Evolutionary conservation across 768 basidiomycete species (phyloP), one percentile per base, ranked within the genome.

Genomic region (Cystofilobasidium macerans): DNA sequence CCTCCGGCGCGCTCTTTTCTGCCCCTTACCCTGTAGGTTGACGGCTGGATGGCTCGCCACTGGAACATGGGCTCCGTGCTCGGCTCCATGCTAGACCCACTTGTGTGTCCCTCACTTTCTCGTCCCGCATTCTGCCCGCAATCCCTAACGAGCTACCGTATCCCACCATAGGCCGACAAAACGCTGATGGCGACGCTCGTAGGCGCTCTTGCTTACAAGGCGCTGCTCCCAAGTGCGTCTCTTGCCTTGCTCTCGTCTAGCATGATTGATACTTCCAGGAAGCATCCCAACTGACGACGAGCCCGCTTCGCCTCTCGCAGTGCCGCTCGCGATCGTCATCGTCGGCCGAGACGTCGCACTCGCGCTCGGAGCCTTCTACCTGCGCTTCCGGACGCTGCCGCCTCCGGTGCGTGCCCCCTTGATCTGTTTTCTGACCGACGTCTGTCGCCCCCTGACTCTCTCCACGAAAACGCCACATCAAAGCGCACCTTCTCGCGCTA

Each of bases 81-180:
- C 24, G 95, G 95, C 24, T 88, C 89, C 12, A 91, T 98, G 65
- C 81, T 99, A 16, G 95, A 99, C 75, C 95, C 95, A 16, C 90
- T 94, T 0, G 67, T 68, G 28, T 33, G 67, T 57, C n/a, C 20
- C 18, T n/a, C 53, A 24, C 42, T 26, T 7, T 20, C 62, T 54
- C 5, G 28, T 1, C 43, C n/a, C n/a, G n/a, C n/a, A n/a, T n/a
- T n/a, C n/a, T n/a, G n/a, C n/a, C n/a, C n/a, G n/a, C n/a, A 36
- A 20, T 28, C 47, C 36, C 8, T 8, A 38, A 38, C 36, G 36
- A 7, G 8, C 36, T 14, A n/a, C n/a, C n/a, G n/a, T 22, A 14
- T 28, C 22, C 28, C 30, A 35, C 6, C 0, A 2, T 43, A 68
- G 67, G 95, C 95, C 2, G 95, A 99, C 81, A 99, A 99, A 76